Base-by-base conservation (phyloP, 192 early-diverging fungal species). In the Rhizophagus clarus region DNA sequence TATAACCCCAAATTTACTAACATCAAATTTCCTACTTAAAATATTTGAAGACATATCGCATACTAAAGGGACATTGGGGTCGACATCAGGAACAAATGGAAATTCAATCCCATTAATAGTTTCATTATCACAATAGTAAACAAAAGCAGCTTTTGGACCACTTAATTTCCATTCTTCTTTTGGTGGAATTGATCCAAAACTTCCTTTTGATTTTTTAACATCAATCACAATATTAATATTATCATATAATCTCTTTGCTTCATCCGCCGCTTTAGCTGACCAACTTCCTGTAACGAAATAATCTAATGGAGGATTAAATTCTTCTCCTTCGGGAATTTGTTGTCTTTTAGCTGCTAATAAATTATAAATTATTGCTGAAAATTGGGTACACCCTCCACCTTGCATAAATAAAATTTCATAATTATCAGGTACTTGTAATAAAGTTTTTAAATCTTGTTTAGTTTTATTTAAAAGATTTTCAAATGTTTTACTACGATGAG, bases 51-150 rank as follows among this genome's bases (percentile, higher is more conserved):
- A 95, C 89, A 95, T 94, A 85, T 98, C 97, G 83, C 95, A 95
- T 56, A 98, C 93, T 8, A 98, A 76, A 0, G 96, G 96, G 0
- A 96, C 93, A 0, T 83, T 81, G 2, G 87, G 74, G 79, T 91
- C 85, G 9, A 86, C 62, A 11, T 88, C 81, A 12, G 93, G 91
- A 4, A 91, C 82, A 34, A 73, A 80, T 15, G 84, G 83, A 79
- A 94, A 93, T 85, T 98, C 96, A 42, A 98, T 93, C 28, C 98
- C 98, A 80, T 99, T 95, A 61, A 99, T 93, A 1, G 98, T 99
- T 85, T 99, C 98, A 84, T 99, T 99, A 83, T 96, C 95, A 87
- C 96, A 97, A 84, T 97, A 97, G 83, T 96, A 99, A 14, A 98
- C 91, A 80, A 93, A 99, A 32, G 95, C 93, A 20, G 94, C 92